Base-by-base conservation (phyloP, 2,329 filamentous ascomycete species). In the Colletotrichum sp. region DNA sequence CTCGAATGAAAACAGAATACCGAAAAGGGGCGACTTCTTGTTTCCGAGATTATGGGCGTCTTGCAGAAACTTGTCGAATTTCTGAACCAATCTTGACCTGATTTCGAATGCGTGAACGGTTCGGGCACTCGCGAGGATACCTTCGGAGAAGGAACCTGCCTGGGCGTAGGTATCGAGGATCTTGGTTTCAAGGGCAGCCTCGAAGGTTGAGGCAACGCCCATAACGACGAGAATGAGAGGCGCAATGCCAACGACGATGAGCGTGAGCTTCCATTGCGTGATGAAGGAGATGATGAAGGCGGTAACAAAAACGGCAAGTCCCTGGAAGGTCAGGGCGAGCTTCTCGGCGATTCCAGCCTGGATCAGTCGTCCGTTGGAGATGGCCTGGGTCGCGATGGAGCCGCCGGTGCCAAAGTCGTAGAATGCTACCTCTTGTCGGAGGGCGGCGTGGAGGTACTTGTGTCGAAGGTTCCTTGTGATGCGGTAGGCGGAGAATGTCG, bases 401-500 rank as follows among this genome's bases (percentile, higher is more conserved):
- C 87, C 88, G 32, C 84, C 83, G 5, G 80, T 79, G 34, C 83
- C 83, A 63, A 82, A 81, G 78, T 90, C 89, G 75, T 89, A 90
- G 78, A 86, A 88, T 67, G 86, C 85, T 30, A 90, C 85, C 67
- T 90, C 88, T 77, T 90, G 88, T 9, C 88, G 83, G 18, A 92
- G 83, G 2, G 89, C 85, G 39, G 86, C 83, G 44, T 87, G 85
- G 10, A 92, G 83, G 77, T 90, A 92, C 30, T 85, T 85, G 64
- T 87, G 85, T 12, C 90, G 84, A 36, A 87, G 82, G 36, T 84
- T 87, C 72, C 88, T 87, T 4, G 89, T 89, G 5, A 89, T 88
- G 12, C 89, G 85, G 69, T 88, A 88, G 3, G 89, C 89, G 6
- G 88, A 85, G 52, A 90, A 87, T 4, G 88, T 90, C 24, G 90